phyloP scores from a whole-genome alignment of 768 basidiomycete genomes.

The Suillus ampliporus region DNA sequence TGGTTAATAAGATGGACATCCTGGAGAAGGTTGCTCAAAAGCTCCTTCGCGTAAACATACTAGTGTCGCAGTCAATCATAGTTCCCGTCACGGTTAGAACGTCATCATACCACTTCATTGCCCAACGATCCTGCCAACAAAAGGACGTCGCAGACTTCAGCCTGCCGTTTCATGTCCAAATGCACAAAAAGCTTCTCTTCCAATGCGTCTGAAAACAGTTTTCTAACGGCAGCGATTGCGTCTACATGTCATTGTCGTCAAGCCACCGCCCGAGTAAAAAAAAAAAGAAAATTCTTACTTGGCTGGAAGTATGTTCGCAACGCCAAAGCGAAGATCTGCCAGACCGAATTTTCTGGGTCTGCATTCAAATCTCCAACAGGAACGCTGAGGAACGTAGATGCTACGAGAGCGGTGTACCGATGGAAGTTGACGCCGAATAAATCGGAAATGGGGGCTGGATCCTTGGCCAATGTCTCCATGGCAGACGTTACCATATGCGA shows the following conservation, averaged over 20 bases:
- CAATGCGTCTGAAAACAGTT: slow-evolving; percentile 49
- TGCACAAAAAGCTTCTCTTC: slow-evolving; percentile 60
- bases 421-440: slow-evolving; percentile 46
- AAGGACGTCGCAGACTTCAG: slow-evolving; percentile 60
- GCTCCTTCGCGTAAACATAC: slow-evolving; percentile 52
- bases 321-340: slow-evolving; percentile 55
- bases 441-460: slow-evolving; percentile 30
- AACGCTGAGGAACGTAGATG: slow-evolving; percentile 60
- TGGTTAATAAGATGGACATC: slow-evolving; percentile 59
- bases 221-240: slow-evolving; percentile 42
- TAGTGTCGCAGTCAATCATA: slow-evolving; percentile 25
- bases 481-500: slow-evolving; percentile 64
- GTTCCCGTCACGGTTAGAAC: not conserved
- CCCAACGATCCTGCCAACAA: slow-evolving; percentile 56
- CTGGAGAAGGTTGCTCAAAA: slow-evolving; percentile 53
- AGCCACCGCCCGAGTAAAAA: not conserved
- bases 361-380: slow-evolving; percentile 52
- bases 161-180: slow-evolving; percentile 57
- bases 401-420: slow-evolving; percentile 35
- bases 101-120: slow-evolving; percentile 51
- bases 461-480: slow-evolving; percentile 47
- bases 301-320: slow-evolving; percentile 51
- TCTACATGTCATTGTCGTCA: slow-evolving; percentile 39
- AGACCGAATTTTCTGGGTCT: slow-evolving; percentile 43
- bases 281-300: slow-evolving; percentile 41